These are phyloP conservation scores for Fraxinus latifolia DNA, from an alignment of 305 asterid genomes.

Conservation along the genomic window DNA sequence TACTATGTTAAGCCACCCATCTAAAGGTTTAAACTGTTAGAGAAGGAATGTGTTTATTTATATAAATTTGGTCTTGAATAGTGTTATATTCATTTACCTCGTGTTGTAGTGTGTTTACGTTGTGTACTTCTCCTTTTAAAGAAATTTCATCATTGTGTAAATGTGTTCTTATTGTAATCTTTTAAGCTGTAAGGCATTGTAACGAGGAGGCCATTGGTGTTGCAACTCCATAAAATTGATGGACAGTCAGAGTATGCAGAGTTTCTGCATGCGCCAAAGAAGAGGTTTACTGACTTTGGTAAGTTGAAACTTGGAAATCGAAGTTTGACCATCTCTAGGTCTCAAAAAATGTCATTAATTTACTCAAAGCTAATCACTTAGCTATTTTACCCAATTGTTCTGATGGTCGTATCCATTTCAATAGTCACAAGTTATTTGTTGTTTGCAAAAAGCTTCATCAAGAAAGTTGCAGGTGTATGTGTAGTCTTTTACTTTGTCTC, in stretches of 20 bases:
- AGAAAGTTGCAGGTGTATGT: not conserved
- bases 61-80: not conserved
- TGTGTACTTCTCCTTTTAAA: not conserved
- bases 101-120: not conserved
- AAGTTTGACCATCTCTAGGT: conserved; percentile 4
- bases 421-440: not conserved
- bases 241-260: conserved; percentile 88
- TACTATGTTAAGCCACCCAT: not conserved
- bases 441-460: not conserved
- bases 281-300: conserved; percentile 77
- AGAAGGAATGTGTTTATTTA: not conserved
- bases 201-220: conserved; percentile 94
- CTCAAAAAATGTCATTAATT: not conserved
- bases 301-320: conserved; percentile 20
- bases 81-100: not conserved
- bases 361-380: not conserved
- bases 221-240: conserved; percentile 91
- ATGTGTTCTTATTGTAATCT: conserved; percentile 3
- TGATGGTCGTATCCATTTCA: not conserved
- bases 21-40: not conserved
- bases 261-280: conserved; percentile 86
- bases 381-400: not conserved
- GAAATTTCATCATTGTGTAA: not conserved
- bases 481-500: not conserved
- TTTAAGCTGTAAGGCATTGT: conserved; percentile 63